Conservation (phyloP, 1,284 basidiomycete species). For the Ganoderma sinense region DNA sequence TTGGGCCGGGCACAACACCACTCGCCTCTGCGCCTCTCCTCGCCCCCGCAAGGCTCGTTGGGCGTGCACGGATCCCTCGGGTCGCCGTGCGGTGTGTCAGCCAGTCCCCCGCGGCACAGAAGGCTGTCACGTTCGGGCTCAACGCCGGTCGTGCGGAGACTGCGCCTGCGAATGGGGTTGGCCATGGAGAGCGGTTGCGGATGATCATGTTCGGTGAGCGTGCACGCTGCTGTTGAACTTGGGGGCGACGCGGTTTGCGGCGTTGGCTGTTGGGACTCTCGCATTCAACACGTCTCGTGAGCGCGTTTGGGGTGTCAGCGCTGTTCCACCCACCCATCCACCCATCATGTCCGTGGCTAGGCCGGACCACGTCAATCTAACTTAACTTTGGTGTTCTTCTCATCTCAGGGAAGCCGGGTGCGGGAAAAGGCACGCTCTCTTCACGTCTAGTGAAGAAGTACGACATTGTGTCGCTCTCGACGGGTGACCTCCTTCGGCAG, state of each 20-base stretch:
- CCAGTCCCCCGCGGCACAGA: constrained; percentile 48
- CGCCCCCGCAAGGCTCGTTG: constrained; percentile 9
- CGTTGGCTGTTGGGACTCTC: background rate
- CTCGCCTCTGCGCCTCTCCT: constrained; percentile 9
- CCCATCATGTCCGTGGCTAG: background rate
- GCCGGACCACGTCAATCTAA: background rate
- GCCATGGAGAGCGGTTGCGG: constrained; percentile 52
- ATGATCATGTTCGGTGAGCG: constrained; percentile 79
- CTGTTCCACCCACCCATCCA: background rate
- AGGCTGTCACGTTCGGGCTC: constrained; percentile 61
- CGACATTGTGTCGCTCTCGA: constrained; percentile 77
- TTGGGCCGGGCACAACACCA: constrained; percentile 26
- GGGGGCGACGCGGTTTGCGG: background rate
- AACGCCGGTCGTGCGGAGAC: constrained; percentile 46
- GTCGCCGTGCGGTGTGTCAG: constrained; percentile 39
- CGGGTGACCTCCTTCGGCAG: constrained; percentile 82
- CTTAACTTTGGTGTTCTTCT: background rate
- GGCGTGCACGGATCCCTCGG: background rate
- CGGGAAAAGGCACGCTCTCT: constrained; percentile 83
- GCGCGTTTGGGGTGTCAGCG: background rate
- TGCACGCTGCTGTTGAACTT: no score
- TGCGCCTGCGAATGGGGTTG: constrained; percentile 39
- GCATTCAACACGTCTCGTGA: constrained; percentile 12
- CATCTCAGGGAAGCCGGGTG: constrained; percentile 64
- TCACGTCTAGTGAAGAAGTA: constrained; percentile 78